phyloP scores from a whole-genome alignment of 257 asterid species.

The Catharanthus roseus region DNA sequence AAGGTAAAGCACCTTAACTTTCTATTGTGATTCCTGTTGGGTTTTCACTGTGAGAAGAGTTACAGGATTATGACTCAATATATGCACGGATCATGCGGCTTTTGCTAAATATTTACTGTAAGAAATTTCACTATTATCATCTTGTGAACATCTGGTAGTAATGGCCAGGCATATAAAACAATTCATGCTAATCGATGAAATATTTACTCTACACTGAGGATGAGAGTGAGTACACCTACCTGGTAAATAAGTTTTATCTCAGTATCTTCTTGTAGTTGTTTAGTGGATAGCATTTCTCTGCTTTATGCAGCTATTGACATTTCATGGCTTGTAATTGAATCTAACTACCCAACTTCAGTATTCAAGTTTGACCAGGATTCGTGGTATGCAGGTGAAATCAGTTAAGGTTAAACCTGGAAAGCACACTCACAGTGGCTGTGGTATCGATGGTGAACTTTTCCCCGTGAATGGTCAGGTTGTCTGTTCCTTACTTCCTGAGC shows the following conservation, averaged over 20 bases:
- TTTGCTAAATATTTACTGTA: not conserved
- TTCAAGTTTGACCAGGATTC: slow-evolving; percentile 13
- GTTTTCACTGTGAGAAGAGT: not conserved
- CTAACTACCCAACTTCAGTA: not conserved
- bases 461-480: slow-evolving; percentile 73
- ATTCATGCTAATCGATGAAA: not conserved
- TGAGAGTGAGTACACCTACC: slow-evolving; percentile 2
- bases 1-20: slow-evolving; percentile 48
- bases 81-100: not conserved
- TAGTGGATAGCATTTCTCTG: not conserved
- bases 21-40: not conserved
- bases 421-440: slow-evolving; percentile 80
- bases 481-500: slow-evolving; percentile 85
- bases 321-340: not conserved
- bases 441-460: slow-evolving; percentile 95
- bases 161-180: no score
- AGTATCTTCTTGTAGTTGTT: not conserved
- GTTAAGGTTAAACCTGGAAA: slow-evolving; percentile 88
- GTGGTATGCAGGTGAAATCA: slow-evolving; percentile 72
- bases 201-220: not conserved
- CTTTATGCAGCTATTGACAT: not conserved
- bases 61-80: not conserved
- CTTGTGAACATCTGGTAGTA: not conserved
- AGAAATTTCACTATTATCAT: not conserved
- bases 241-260: no score